Base-by-base conservation (phyloP, 495 filamentous ascomycete genomes). In the Parmelia sp. region DNA sequence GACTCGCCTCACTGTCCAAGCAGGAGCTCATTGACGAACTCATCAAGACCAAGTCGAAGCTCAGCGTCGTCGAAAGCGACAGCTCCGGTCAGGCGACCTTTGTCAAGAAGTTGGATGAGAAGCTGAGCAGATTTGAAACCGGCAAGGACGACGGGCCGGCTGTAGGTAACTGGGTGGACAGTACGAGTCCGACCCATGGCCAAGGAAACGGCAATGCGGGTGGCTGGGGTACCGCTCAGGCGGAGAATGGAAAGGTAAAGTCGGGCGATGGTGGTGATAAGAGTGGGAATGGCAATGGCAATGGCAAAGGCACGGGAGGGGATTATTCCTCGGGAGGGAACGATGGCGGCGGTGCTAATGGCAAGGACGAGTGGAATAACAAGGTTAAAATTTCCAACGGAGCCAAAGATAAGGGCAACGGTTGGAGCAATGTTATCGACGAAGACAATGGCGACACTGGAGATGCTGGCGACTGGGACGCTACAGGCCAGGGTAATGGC, bases 11-110 rank as follows among this genome's bases (percentile, higher is more conserved):
- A 11, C 49, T 71, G 6, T 63, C 67, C 12, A 71, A 69, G 31
- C 44, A 64, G 7, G 67, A 71, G 53, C 21, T 71, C 2, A 65
- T 71, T 14, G 65, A 68, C 37, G 58, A 66, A 27, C 40, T 69
- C 47, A 49, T 71, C 14, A 63, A 66, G 36, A 55, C 63, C 0
- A 67, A 66, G 49, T 58, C 37, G 27, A 51, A 45, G 40, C 58
- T 55, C 29, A 55, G 51, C 51, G 29, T 33, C 17, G 51, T 11
- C 17, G 51, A 55, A 11, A 55, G 51, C 21, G 51, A 33, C 51
- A 19, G 37, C n/a, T 63, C 64, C 25, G 57, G 36, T 25, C 27
- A 49, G 5, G 39, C 42, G 15, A 61, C 60, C 0, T 21, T 45
- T 23, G 31, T 44, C 31, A 40, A 58, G 15, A 44, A 21, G 37